Base-by-base conservation (phyloP, 148 eudicot species). In the Nepenthes mirabilis region DNA sequence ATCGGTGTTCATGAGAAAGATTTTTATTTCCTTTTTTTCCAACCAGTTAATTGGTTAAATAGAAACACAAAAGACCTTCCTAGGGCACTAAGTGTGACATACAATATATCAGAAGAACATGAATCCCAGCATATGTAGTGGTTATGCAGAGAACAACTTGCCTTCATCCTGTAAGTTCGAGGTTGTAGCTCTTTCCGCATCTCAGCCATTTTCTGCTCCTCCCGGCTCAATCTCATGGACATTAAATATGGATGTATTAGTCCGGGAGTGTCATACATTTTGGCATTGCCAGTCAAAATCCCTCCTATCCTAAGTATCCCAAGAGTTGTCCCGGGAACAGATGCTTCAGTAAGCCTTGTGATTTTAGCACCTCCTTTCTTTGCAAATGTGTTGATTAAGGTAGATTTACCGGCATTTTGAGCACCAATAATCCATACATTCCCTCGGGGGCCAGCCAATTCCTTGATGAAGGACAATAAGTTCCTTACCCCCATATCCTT, bases 351-450 rank as follows among this genome's bases (percentile, higher is more conserved):
- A 55, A 91, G 94, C 69, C 80, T 91, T 37, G 86, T 75, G 60
- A 77, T 83, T 64, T 85, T 85, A 47, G 82, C 86, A n/a, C 91
- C 86, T 71, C 72, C 90, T 75, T 91, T 91, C 76, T 82, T 91
- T 2, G 90, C 83, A 70, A 91, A 77, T 45, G 83, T 87, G 64
- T 91, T 91, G 55, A 91, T 88, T 64, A 91, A 66, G 23, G 96
- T 91, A 7, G 98, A 91, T 63, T 91, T 91, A 43, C 98, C 98
- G 2, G 96, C 96, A 77, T 91, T 91, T 62, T 91, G 98, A 58
- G 98, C 90, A 36, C 98, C 98, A 61, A 91, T 79, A 66, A 91
- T 93, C 98, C 98, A 91, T 43, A 91, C 96, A 75, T 88, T 82
- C 67, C 98, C 98, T 65, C 98, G 85, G 55, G 98, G 98, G 4